phyloP scores from a whole-genome alignment of 768 basidiomycete genomes.

The Goffeauzyma gilvescens region DNA sequence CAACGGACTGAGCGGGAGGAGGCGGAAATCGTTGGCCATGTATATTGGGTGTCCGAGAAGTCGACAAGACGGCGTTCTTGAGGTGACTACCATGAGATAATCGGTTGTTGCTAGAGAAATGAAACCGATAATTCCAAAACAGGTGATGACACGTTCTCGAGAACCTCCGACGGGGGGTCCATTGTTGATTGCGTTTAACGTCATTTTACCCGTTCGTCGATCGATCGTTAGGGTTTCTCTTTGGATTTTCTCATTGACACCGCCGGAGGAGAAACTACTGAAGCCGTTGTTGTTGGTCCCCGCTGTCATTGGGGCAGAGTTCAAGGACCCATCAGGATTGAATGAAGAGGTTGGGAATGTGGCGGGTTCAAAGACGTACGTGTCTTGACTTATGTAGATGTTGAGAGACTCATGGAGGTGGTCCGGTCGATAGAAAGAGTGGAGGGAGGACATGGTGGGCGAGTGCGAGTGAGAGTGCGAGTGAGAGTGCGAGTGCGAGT shows the following conservation, averaged over 20 bases:
- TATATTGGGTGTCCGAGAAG: constrained; percentile 74
- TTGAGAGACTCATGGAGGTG: constrained; percentile 32
- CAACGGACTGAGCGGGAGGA: constrained; percentile 64
- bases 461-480: neutral
- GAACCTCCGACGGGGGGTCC: constrained; percentile 17
- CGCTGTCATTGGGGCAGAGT: neutral
- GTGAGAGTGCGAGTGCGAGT: no score
- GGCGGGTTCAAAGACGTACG: constrained; percentile 24
- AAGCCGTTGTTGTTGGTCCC: constrained; percentile 22
- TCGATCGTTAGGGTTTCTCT: constrained; percentile 33
- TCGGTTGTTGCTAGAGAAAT: constrained; percentile 52
- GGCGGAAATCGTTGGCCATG: constrained; percentile 71
- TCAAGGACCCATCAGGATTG: neutral
- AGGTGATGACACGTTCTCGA: constrained; percentile 33
- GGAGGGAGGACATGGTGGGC: neutral
- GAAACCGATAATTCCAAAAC: constrained; percentile 38
- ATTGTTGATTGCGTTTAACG: constrained; percentile 18
- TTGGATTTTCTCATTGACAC: constrained; percentile 21
- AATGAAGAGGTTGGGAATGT: neutral
- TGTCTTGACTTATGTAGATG: constrained; percentile 25
- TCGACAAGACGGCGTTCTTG: constrained; percentile 54
- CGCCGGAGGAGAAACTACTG: constrained; percentile 6
- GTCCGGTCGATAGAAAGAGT: no score
- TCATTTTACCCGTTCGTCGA: constrained; percentile 30
- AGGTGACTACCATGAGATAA: constrained; percentile 74